Percentiles rank a stretch among this genome's conserved stretches.
These are phyloP conservation scores for Phytomonas sp. DNA, from an alignment of 208 protist species.

Conservation along the genomic window DNA sequence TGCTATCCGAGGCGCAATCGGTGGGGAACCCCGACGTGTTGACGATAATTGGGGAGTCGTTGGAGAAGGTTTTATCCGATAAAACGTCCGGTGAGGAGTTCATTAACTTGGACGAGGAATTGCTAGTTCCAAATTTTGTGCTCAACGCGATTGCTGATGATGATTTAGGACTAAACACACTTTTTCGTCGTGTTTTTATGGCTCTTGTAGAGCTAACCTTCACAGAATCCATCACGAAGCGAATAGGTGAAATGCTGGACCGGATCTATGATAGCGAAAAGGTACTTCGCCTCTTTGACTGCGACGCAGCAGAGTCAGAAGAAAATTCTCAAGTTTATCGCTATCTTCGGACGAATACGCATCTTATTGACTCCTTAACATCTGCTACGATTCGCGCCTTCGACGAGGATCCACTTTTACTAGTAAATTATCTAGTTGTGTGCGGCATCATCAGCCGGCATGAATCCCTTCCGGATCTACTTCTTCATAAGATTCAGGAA, in stretches of 20 bases:
- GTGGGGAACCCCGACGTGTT: constrained; percentile 46
- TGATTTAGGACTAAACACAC: neutral
- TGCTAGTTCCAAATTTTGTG: neutral
- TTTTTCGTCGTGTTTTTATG: constrained; percentile 4
- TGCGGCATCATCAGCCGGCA: constrained; percentile 48
- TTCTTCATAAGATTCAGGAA: constrained; percentile 25
- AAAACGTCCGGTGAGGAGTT: neutral
- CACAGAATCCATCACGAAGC: neutral
- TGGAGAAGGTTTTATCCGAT: constrained; percentile 21
- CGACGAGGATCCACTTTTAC: constrained; percentile 52
- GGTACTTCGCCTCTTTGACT: constrained; percentile 68
- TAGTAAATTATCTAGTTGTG: constrained; percentile 67
- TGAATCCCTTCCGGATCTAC: constrained; percentile 14
- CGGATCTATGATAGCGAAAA: constrained; percentile 29
- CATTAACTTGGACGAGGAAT: neutral
- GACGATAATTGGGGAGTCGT: constrained; percentile 19
- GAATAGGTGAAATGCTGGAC: constrained; percentile 30
- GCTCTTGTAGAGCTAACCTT: constrained; percentile 5
- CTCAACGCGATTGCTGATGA: neutral
- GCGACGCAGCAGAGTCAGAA: constrained; percentile 30
- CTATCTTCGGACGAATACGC: constrained; percentile 36
- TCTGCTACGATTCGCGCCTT: constrained; percentile 34
- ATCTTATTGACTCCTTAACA: constrained; percentile 37
- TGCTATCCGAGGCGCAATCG: constrained; percentile 35
- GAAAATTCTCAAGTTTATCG: constrained; percentile 29